phyloP scores from a whole-genome alignment of 495 filamentous ascomycete species.

The Aspergillus baeticus region DNA sequence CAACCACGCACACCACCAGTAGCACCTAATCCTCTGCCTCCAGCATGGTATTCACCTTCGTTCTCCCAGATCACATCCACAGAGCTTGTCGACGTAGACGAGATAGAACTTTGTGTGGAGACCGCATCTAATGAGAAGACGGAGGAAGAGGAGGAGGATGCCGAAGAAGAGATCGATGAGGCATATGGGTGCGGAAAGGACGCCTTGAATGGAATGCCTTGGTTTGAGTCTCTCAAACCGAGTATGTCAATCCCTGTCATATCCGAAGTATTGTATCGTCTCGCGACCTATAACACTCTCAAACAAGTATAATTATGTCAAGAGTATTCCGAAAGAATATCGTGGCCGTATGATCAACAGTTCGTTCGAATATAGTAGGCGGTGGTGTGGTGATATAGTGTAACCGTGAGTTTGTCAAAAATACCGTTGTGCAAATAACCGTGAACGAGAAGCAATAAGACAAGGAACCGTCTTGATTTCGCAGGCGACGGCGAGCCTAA shows the following conservation, averaged over 20 bases:
- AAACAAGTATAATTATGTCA: conserved; percentile 14
- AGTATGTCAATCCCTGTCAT: conserved; percentile 52
- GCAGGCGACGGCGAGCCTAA: conserved; percentile 50
- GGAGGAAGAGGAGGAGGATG: conserved; percentile 74
- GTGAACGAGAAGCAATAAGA: conserved; percentile 47
- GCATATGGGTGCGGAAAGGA: conserved; percentile 58
- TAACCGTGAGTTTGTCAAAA: conserved; percentile 37
- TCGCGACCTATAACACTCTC: conserved; percentile 17
- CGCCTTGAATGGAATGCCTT: conserved; percentile 35
- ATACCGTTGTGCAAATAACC: conserved; percentile 48
- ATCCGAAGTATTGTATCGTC: conserved; percentile 30
- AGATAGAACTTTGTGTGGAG: conserved; percentile 56
- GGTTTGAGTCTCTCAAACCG: conserved; percentile 46
- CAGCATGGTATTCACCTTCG: conserved; percentile 35
- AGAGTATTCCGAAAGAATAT: conserved; percentile 3
- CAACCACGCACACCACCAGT: conserved; percentile 27
- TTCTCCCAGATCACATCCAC: conserved; percentile 51
- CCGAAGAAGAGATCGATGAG: conserved; percentile 67
- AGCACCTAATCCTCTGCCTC: conserved; percentile 25
- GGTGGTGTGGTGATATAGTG: conserved; percentile 27
- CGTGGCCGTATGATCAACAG: conserved; percentile 10
- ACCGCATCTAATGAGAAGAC: conserved; percentile 72
- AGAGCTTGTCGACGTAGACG: conserved; percentile 44
- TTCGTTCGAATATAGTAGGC: conserved; percentile 17
- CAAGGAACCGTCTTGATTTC: conserved; percentile 43